Percentiles rank a stretch among this genome's conserved stretches.
Evolutionary conservation across 495 filamentous ascomycete species (phyloP).

Genomic region (Hyaloscypha finlandica): DNA sequence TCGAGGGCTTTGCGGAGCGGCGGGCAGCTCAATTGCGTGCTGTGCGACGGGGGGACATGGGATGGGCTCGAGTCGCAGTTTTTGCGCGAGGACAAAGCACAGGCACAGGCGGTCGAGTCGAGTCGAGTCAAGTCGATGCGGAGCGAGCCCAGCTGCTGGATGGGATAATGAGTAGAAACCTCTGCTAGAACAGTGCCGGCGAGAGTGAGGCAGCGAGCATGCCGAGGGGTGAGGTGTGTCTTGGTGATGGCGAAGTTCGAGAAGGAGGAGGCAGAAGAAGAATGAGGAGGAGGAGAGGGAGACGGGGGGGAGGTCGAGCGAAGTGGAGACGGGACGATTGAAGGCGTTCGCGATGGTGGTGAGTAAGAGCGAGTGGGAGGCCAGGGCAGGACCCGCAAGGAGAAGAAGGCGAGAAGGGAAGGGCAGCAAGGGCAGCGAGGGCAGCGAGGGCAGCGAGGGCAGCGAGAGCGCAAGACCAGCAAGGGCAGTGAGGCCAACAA

Average conservation of each 20-base stretch:
- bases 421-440: not conserved
- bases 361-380: not conserved
- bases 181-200: not conserved
- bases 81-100: conserved; percentile 6
- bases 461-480: not conserved
- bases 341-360: not conserved
- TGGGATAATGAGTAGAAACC: not conserved
- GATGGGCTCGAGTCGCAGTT: conserved; percentile 21
- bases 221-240: not conserved
- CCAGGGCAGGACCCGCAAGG: not conserved
- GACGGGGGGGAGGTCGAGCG: not conserved
- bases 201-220: not conserved
- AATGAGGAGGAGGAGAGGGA: not conserved
- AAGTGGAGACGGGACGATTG: not conserved
- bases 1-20: not conserved
- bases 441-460: too few relatives aligned
- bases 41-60: conserved; percentile 15
- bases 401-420: not conserved
- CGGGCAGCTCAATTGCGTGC: conserved; percentile 22
- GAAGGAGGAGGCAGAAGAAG: too few relatives aligned
- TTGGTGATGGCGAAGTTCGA: too few relatives aligned
- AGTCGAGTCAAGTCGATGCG: not conserved
- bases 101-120: conserved; percentile 9
- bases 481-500: not conserved
- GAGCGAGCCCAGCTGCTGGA: not conserved